Evolutionary conservation across 2,329 filamentous ascomycete genomes (phyloP), one percentile per base, ranked within the genome.

Genomic region (Ceratocystis eucalypticola): DNA sequence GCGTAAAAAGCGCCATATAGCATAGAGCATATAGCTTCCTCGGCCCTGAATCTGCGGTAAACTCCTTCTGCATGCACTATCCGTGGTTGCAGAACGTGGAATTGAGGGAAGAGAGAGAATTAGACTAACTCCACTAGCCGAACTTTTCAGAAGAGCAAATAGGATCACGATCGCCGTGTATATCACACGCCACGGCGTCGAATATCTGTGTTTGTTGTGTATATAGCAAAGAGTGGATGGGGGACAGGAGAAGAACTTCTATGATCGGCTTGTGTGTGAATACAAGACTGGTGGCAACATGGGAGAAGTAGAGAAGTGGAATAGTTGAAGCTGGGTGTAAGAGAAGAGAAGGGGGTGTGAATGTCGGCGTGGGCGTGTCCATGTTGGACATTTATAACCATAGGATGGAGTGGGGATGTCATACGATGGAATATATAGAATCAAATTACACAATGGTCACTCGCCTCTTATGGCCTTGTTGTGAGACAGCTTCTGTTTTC

Each of bases 41-140:
- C 55, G 55, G 17, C 15, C 22, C 28, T 59, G 55, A 28, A 59
- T 7, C 7, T 59, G 55, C 12, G 2, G 12, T 30, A 8, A 37
- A 37, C 28, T 59, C 55, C 28, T 59, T 17, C 55, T 59, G 55
- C 55, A 59, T 59, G 28, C 55, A 59, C 30, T 33, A 59, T 22
- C 25, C 33, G 55, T 37, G 1, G 37, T 12, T 15, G 8, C 12
- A 41, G 37, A 41, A 41, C 10, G 10, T 41, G 37, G 10, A 41
- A 59, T 30, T 37, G 33, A 5, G 12, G 25, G 6, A 6, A 37
- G 7, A 7, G 48, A 10, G 48, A 53, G 22, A 53, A 53, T 25
- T 15, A 53, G 10, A 53, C 48, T 12, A 15, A 53, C 20, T 53
- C 48, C 48, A 53, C 48, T 6, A 20, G 22, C 48, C 48, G 48